Percentiles rank a stretch among this genome's conserved stretches.
Conservation (phyloP, 331 rosid species). For the Dryas integrifolia region DNA sequence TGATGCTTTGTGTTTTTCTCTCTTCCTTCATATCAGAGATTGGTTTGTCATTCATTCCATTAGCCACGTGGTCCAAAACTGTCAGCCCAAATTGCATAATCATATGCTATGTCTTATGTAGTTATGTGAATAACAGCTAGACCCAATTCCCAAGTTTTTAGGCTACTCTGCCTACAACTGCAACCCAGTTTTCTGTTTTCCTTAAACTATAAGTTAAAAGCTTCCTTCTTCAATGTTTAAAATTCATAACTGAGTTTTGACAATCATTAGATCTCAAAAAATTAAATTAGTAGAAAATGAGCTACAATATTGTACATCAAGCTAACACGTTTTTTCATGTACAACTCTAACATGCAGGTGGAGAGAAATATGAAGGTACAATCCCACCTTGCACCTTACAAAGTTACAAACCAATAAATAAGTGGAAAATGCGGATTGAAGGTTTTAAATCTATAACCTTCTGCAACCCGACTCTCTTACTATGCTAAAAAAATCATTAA, state of each 20-base stretch:
- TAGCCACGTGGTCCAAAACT: slow-evolving; percentile 8
- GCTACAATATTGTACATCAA: too few relatives aligned
- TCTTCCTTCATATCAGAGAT: not conserved
- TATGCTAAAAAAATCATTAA: too few relatives aligned
- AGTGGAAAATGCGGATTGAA: too few relatives aligned
- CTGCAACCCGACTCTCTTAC: too few relatives aligned
- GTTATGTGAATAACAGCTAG: slow-evolving; percentile 9
- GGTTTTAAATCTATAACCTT: too few relatives aligned
- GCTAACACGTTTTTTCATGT: too few relatives aligned
- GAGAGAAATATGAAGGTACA: too few relatives aligned
- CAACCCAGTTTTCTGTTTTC: not conserved
- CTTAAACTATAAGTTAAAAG: not conserved
- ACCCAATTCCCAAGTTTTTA: not conserved
- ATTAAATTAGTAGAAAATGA: too few relatives aligned
- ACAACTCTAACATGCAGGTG: too few relatives aligned
- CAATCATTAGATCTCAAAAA: not conserved
- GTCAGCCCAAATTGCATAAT: not conserved
- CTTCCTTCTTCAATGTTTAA: too few relatives aligned
- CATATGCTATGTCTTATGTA: not conserved
- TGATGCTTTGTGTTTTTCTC: not conserved
- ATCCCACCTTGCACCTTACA: too few relatives aligned
- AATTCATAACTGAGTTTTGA: not conserved
- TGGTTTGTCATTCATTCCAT: slow-evolving; percentile 7
- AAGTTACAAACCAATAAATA: too few relatives aligned
- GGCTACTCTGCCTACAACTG: not conserved